A percentile compares a stretch with the other conserved stretches of the same genome.
Evolutionary conservation across 192 early-diverging fungal species (phyloP).

Genomic region (Entomortierella lignicola): DNA sequence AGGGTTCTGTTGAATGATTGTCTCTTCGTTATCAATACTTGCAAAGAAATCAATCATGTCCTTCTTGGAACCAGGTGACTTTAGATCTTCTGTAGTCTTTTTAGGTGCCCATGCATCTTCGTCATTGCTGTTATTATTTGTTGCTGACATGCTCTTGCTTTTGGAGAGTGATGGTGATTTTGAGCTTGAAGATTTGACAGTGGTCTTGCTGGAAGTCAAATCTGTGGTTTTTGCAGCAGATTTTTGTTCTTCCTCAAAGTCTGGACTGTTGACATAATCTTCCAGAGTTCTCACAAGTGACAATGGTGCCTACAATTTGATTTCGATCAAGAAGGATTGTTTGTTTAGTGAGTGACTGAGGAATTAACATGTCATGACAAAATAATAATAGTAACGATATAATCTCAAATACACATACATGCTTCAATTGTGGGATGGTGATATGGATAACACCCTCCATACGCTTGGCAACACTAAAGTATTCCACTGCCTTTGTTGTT

Average conservation of each 20-base stretch:
- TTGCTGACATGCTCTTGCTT: no score
- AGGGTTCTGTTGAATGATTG: constrained; percentile 39
- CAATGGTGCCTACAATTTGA: constrained; percentile 64
- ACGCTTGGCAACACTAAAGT: constrained; percentile 74
- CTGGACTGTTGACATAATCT: constrained; percentile 74
- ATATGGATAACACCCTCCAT: constrained; percentile 67
- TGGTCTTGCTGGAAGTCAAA: constrained; percentile 44
- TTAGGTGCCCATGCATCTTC: constrained; percentile 37
- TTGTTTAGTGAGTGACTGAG: no score
- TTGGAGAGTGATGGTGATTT: constrained; percentile 15
- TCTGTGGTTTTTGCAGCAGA: constrained; percentile 21
- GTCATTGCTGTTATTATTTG: no score
- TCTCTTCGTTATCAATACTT: constrained; percentile 58
- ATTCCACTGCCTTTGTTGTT: constrained; percentile 73
- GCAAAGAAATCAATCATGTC: constrained; percentile 59
- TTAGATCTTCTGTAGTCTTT: constrained; percentile 37
- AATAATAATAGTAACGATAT: neutral
- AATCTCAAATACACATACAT: constrained; percentile 58
- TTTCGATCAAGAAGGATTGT: neutral
- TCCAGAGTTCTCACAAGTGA: constrained; percentile 73
- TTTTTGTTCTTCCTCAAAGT: constrained; percentile 73
- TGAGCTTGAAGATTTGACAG: constrained; percentile 15
- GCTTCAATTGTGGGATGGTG: constrained; percentile 79
- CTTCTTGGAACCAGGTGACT: constrained; percentile 40
- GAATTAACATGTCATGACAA: neutral